Percentiles rank a stretch among this genome's conserved stretches.
These are phyloP conservation scores for Mediolabrus comicus DNA, from an alignment of 108 stramenopile genomes.

Conservation along the genomic window DNA sequence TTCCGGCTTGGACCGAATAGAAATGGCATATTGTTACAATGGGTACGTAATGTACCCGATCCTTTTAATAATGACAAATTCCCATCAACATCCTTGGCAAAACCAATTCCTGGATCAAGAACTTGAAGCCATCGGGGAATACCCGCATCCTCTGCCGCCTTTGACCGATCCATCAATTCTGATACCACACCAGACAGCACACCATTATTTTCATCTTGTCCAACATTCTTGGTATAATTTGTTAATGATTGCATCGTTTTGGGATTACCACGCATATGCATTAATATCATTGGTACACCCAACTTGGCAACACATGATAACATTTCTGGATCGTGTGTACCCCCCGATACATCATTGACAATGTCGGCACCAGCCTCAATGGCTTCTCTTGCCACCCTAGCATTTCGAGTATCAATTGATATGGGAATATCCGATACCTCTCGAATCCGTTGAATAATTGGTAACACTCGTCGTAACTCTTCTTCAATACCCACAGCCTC, in stretches of 20 bases:
- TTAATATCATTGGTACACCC: slow-evolving; percentile 85
- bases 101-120: slow-evolving; percentile 96
- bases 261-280: slow-evolving; percentile 96
- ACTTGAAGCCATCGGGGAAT: slow-evolving; percentile 88
- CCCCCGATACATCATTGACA: slow-evolving; percentile 96
- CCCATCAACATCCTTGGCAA: slow-evolving; percentile 84
- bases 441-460: slow-evolving; percentile 84
- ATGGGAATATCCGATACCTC: slow-evolving; percentile 73
- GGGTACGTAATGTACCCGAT: slow-evolving; percentile 34
- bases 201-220: slow-evolving; percentile 40
- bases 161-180: slow-evolving; percentile 60
- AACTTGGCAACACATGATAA: slow-evolving; percentile 71
- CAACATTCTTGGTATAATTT: slow-evolving; percentile 48
- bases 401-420: slow-evolving; percentile 95
- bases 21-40: slow-evolving; percentile 55
- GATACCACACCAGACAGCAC: slow-evolving; percentile 75
- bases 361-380: slow-evolving; percentile 92
- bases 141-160: slow-evolving; percentile 70
- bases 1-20: slow-evolving; percentile 93
- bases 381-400: slow-evolving; percentile 83
- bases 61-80: slow-evolving; percentile 81
- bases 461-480: slow-evolving; percentile 83
- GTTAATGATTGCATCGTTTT: slow-evolving; percentile 86
- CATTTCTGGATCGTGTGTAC: slow-evolving; percentile 88
- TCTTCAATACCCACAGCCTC: slow-evolving; percentile 63